Evolutionary conservation across 257 asterid genomes (phyloP).

Genomic region (Salvia miltiorrhiza): DNA sequence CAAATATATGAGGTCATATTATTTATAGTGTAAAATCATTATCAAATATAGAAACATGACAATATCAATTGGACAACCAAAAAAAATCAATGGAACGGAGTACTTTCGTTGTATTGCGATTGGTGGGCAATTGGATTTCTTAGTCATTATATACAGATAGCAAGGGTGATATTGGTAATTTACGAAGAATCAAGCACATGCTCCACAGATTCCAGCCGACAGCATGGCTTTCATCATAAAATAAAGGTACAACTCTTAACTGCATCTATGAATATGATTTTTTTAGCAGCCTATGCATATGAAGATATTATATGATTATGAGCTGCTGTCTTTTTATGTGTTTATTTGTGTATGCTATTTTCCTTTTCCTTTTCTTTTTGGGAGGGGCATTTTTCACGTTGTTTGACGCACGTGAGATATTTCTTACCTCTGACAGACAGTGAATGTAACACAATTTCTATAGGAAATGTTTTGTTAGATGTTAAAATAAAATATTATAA

Average conservation of each 20-base stretch:
- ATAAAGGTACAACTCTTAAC: background rate
- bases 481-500: no score
- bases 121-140: no score
- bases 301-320: no score
- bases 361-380: background rate
- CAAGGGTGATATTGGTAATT: slow-evolving; percentile 17
- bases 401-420: slow-evolving; percentile 6
- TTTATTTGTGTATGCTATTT: background rate
- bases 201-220: slow-evolving; percentile 22
- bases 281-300: no score
- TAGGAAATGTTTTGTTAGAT: no score
- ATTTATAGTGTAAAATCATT: no score
- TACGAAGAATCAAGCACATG: slow-evolving; percentile 17
- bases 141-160: no score
- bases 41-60: no score
- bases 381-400: slow-evolving; percentile 19
- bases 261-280: background rate
- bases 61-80: no score
- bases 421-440: background rate
- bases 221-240: background rate
- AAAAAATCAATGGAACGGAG: no score
- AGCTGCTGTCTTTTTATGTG: background rate
- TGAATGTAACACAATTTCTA: background rate
- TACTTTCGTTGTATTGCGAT: no score
- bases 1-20: no score